These are phyloP conservation scores for Wickerhamomyces xylosicus DNA, from an alignment of 805 yeast genomes.

Conservation along the genomic window DNA sequence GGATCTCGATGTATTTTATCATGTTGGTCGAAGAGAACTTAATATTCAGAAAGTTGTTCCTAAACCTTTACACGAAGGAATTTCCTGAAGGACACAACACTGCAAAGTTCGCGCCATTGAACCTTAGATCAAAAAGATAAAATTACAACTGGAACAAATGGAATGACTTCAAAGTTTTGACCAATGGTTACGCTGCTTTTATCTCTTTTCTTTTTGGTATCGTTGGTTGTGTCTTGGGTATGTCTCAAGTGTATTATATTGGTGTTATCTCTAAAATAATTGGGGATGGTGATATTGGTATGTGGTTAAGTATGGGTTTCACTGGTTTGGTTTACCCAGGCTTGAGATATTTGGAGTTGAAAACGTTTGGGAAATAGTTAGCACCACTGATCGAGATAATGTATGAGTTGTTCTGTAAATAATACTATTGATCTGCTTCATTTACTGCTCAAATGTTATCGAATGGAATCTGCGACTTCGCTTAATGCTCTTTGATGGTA, in stretches of 20 bases:
- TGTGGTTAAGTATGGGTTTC: slow-evolving; percentile 69
- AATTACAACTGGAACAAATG: slow-evolving; percentile 68
- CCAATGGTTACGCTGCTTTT: slow-evolving; percentile 66
- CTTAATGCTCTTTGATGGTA: too few species aligned
- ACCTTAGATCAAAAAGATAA: slow-evolving; percentile 21
- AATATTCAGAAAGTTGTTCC: slow-evolving; percentile 46
- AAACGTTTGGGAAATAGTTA: slow-evolving; percentile 35
- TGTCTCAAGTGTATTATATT: slow-evolving; percentile 77
- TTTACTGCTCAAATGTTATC: not conserved
- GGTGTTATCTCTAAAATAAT: slow-evolving; percentile 63
- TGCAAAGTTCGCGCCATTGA: slow-evolving; percentile 3
- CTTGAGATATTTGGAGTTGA: slow-evolving; percentile 56
- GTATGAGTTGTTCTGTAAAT: not conserved
- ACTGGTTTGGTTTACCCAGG: slow-evolving; percentile 55
- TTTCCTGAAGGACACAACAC: slow-evolving; percentile 20
- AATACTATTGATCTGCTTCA: not conserved
- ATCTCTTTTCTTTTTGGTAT: slow-evolving; percentile 59
- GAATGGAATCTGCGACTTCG: too few species aligned
- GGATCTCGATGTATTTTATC: slow-evolving; percentile 78
- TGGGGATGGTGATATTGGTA: slow-evolving; percentile 76
- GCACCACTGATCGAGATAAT: not conserved
- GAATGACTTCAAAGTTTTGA: slow-evolving; percentile 50
- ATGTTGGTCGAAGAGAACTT: slow-evolving; percentile 62
- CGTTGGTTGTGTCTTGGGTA: slow-evolving; percentile 77
- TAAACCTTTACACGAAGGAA: slow-evolving; percentile 33